Conservation (phyloP, 2,329 filamentous ascomycete genomes). For the Plenodomus tracheiphilus region DNA sequence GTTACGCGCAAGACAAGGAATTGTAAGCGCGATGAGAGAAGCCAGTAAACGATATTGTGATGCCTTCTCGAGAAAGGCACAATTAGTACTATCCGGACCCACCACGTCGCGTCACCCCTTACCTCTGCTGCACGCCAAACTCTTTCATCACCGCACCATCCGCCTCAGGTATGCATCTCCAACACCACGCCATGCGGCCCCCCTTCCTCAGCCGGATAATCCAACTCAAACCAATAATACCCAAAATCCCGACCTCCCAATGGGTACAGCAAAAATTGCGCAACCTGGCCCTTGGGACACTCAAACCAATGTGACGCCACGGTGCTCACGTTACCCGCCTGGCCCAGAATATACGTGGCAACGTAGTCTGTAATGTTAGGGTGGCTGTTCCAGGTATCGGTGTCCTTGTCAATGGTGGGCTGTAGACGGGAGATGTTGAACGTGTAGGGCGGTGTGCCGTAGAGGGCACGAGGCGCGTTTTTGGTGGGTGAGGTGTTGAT, state of each 20-base stretch:
- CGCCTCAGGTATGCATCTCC: slow-evolving; percentile 29
- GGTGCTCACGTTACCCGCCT: not conserved
- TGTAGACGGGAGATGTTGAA: slow-evolving; percentile 32
- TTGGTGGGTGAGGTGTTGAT: slow-evolving; percentile 23
- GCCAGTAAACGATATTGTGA: not conserved
- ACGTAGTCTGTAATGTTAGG: slow-evolving; percentile 16
- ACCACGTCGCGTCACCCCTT: no score
- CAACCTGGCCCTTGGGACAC: slow-evolving; percentile 26
- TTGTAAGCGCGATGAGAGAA: not conserved
- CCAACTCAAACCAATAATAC: slow-evolving; percentile 37
- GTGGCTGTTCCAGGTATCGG: slow-evolving; percentile 32
- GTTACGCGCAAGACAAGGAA: not conserved
- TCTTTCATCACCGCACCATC: no score
- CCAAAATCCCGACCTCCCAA: slow-evolving; percentile 17
- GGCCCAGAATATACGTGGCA: slow-evolving; percentile 2
- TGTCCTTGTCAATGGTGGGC: slow-evolving; percentile 28
- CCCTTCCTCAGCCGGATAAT: slow-evolving; percentile 18
- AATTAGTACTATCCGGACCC: no score
- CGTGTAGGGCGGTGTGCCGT: slow-evolving; percentile 19
- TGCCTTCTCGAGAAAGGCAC: no score
- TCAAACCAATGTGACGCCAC: slow-evolving; percentile 17
- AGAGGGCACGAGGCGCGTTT: slow-evolving; percentile 23
- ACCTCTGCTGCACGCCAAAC: no score
- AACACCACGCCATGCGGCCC: slow-evolving; percentile 37
- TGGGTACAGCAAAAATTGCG: slow-evolving; percentile 35